Evolutionary conservation across 176 grass and related monocot genomes (phyloP).

Genomic region (Secale cereale): DNA sequence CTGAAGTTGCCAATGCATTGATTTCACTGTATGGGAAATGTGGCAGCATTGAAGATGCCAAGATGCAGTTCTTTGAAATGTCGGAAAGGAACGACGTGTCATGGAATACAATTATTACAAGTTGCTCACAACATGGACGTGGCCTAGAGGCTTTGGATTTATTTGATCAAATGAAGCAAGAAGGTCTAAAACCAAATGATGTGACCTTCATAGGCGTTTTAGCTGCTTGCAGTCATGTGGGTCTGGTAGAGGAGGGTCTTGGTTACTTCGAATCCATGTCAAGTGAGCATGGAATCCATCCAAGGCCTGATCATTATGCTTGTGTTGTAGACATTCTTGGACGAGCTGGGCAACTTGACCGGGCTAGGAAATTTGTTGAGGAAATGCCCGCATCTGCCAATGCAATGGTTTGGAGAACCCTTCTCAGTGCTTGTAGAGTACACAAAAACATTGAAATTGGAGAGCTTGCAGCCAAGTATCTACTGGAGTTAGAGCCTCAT

Average conservation of each 20-base stretch:
- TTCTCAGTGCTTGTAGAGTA: constrained; percentile 52
- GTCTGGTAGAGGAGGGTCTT: constrained; percentile 67
- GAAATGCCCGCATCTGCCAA: constrained; percentile 62
- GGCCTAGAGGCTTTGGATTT: constrained; percentile 58
- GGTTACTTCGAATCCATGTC: constrained; percentile 59
- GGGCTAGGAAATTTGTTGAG: constrained; percentile 61
- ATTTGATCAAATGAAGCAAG: constrained; percentile 64
- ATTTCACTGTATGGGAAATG: constrained; percentile 77
- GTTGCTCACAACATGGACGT: constrained; percentile 63
- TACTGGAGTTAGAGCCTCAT: constrained; percentile 64
- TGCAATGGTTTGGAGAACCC: constrained; percentile 77
- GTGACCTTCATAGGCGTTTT: constrained; percentile 74
- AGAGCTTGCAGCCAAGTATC: constrained; percentile 60
- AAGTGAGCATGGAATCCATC: constrained; percentile 33
- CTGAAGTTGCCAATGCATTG: constrained; percentile 66
- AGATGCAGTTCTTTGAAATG: constrained; percentile 55
- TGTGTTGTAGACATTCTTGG: constrained; percentile 79
- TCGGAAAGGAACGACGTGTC: constrained; percentile 37
- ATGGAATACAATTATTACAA: constrained; percentile 60
- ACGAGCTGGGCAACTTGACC: constrained; percentile 55
- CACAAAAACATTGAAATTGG: constrained; percentile 66
- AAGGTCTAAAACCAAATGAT: constrained; percentile 57
- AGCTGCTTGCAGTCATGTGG: constrained; percentile 77
- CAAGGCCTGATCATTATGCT: constrained; percentile 68
- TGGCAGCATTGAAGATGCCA: constrained; percentile 69